Percentiles rank a stretch among this genome's conserved stretches.
phyloP scores from a whole-genome alignment of 495 filamentous ascomycete species.

The Neurospora tetrasperma region DNA sequence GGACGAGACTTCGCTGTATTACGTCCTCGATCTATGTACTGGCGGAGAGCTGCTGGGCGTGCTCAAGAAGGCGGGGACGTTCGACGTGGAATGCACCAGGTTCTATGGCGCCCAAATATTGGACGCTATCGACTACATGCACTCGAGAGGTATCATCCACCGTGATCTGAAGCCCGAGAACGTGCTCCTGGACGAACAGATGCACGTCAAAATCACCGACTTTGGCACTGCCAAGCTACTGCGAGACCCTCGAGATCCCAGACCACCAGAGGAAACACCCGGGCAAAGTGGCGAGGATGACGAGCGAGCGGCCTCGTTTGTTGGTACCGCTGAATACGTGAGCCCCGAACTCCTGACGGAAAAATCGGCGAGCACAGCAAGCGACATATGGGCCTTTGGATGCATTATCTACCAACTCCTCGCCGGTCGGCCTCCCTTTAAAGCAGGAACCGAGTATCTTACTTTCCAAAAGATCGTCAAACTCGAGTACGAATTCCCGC shows the following conservation, averaged over 20 bases:
- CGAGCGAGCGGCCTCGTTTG: constrained; percentile 82
- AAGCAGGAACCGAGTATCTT: constrained; percentile 91
- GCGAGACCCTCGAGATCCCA: constrained; percentile 49
- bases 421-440: constrained; percentile 90
- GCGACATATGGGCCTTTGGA: constrained; percentile 98
- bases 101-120: constrained; percentile 97
- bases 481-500: constrained; percentile 87
- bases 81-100: constrained; percentile 88
- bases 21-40: constrained; percentile 88
- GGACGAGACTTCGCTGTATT: constrained; percentile 91
- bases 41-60: constrained; percentile 89
- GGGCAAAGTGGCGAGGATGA: constrained; percentile 49
- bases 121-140: constrained; percentile 97
- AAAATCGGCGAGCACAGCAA: constrained; percentile 95
- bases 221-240: constrained; percentile 96
- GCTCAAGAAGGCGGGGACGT: constrained; percentile 85
- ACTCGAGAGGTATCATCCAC: constrained; percentile 90
- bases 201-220: constrained; percentile 98
- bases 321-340: constrained; percentile 97
- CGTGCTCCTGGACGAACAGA: constrained; percentile 84
- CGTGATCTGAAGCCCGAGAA: constrained; percentile 97
- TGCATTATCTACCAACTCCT: constrained; percentile 97
- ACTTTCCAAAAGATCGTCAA: constrained; percentile 98
- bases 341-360: constrained; percentile 91
- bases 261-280: constrained; percentile 37